Evolutionary conservation across 2,329 filamentous ascomycete genomes (phyloP), one percentile per base, ranked within the genome.

Genomic region (Pseudogymnoascus pannorum): DNA sequence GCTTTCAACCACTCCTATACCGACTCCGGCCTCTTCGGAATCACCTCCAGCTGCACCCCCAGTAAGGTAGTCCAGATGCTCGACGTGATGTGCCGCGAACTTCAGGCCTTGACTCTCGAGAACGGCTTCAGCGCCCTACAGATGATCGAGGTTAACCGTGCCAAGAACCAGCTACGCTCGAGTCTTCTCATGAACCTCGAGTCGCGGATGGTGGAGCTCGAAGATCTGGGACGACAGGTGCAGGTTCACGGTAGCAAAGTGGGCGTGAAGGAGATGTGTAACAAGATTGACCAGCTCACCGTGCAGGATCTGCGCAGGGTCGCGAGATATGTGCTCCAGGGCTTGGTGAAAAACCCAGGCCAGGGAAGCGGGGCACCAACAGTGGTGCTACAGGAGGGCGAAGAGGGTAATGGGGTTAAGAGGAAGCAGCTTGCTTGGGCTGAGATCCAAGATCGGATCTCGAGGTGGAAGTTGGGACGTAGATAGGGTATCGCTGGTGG

Each of bases 1-100:
- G 89, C 93, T 29, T 97, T 97, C 80, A 97, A 97, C 80, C 92
- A 97, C 80, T 91, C 89, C 54, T 99, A 99, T 81, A 94, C 91
- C 0, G 94, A 99, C 75, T 92, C 88, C 5, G 94, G 94, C 3
- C 84, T 99, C 42, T 99, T 99, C 71, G 94, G 94, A 66, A 97
- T 99, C 72, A 88, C 89, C 0, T 89, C 91, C 0, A 88, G 88
- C 26, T 99, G 94, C 76, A 83, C 87, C 33, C 93, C 94, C 0
- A 84, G 84, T 35, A 85, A 88, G 64, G 90, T 92, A 0, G 81
- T 84, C 2, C 79, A 87, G 67, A 97, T 97, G 91, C 84, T 99
- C 18, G 91, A 97, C 69, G 91, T 96, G 68, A 96, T 97, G 85
- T 97, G 92, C 74, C 88, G 91, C 60, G 91, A 97, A 74, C 83